Evolutionary conservation across 108 stramenopile species (phyloP).

Genomic region (Bacterosira constricta): DNA sequence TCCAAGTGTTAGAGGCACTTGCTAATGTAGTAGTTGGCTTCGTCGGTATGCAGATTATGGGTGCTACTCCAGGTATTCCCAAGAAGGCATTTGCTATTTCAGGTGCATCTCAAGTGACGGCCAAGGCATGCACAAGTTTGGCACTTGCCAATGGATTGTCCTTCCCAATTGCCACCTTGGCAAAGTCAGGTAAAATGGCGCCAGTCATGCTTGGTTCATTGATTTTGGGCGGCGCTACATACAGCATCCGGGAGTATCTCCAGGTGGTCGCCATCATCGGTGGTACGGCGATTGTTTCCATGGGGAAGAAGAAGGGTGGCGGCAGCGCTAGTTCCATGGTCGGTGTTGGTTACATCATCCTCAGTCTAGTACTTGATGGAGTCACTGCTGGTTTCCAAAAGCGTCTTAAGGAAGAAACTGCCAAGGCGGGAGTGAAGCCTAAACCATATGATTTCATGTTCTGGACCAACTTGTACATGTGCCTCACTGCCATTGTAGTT

Average conservation of each 20-base stretch:
- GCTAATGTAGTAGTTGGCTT: conserved; percentile 91
- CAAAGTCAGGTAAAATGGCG: conserved; percentile 94
- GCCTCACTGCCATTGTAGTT: conserved; percentile 76
- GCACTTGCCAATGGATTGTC: conserved; percentile 85
- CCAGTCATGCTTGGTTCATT: conserved; percentile 92
- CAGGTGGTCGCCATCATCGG: conserved; percentile 92
- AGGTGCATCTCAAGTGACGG: conserved; percentile 88
- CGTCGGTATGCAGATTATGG: conserved; percentile 80
- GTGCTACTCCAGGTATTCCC: conserved; percentile 83
- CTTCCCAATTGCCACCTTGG: conserved; percentile 90
- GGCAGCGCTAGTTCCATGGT: conserved; percentile 61
- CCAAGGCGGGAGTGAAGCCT: conserved; percentile 87
- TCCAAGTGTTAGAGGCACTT: conserved; percentile 90
- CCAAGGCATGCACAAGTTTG: conserved; percentile 91
- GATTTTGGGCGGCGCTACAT: conserved; percentile 86
- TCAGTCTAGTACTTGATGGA: conserved; percentile 84
- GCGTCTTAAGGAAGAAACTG: conserved; percentile 85
- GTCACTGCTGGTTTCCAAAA: conserved; percentile 93
- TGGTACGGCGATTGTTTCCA: conserved; percentile 88
- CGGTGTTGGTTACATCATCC: conserved; percentile 85
- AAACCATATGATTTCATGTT: conserved; percentile 96
- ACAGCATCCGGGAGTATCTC: conserved; percentile 81
- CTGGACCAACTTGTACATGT: conserved; percentile 94
- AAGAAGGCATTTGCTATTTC: conserved; percentile 85
- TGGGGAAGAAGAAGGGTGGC: conserved; percentile 91